Conservation (phyloP, 2,329 filamentous ascomycete genomes). For the Alternaria metachromatica region DNA sequence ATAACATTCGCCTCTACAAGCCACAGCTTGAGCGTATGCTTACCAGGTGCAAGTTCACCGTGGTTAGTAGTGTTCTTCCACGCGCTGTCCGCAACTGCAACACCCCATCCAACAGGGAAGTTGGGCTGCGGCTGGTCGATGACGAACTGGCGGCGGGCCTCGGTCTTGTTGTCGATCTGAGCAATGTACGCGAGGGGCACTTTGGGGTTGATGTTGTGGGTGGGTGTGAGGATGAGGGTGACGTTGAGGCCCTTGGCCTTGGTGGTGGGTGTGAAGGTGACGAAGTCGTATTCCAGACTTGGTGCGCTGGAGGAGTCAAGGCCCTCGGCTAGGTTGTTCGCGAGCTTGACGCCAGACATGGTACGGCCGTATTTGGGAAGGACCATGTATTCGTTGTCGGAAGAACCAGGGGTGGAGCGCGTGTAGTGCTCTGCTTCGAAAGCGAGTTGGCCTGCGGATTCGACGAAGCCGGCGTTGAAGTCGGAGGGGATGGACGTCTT, state of each 20-base stretch:
- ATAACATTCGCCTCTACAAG: conserved; percentile 54
- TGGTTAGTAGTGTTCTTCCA: conserved; percentile 57
- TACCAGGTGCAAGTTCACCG: conserved; percentile 42
- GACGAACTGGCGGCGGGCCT: conserved; percentile 52
- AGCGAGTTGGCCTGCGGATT: conserved; percentile 42
- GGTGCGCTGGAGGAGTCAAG: conserved; percentile 39
- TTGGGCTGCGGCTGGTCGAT: conserved; percentile 51
- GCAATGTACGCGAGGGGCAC: conserved; percentile 60
- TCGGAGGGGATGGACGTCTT: conserved; percentile 41
- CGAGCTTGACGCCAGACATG: conserved; percentile 44
- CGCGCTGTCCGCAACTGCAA: conserved; percentile 58
- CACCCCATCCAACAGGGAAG: conserved; percentile 58
- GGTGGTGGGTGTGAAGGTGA: conserved; percentile 44
- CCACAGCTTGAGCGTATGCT: conserved; percentile 55
- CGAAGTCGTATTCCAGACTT: conserved; percentile 47
- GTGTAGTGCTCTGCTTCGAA: conserved; percentile 51
- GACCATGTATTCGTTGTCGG: conserved; percentile 36
- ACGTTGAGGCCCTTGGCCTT: conserved; percentile 44
- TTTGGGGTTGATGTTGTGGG: conserved; percentile 60
- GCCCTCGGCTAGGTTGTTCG: conserved; percentile 32
- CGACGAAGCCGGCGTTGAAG: conserved; percentile 46
- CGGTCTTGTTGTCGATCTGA: conserved; percentile 52
- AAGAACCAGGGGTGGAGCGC: conserved; percentile 27
- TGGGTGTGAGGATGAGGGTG: conserved; percentile 52
- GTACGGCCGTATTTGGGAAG: conserved; percentile 48